Evolutionary conservation across 148 eudicot species (phyloP).

Genomic region (Suaeda aralocaspica): DNA sequence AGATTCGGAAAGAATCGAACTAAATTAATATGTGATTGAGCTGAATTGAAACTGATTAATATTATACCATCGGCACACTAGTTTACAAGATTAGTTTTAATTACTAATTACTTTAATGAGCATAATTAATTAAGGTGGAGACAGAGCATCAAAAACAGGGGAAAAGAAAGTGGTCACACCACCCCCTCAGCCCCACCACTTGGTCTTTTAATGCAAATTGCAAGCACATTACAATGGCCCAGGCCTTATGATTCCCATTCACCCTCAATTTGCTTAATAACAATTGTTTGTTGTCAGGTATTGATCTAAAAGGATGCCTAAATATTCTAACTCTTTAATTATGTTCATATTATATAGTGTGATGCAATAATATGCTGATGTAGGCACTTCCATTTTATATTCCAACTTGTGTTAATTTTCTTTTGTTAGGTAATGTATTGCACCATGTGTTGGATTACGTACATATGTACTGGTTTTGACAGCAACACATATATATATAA

Average conservation of each 20-base stretch:
- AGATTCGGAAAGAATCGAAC: too few species aligned
- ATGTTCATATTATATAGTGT: neutral
- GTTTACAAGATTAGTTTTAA: too few species aligned
- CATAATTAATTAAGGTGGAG: neutral
- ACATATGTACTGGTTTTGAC: neutral
- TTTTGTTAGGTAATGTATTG: neutral
- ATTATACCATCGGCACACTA: too few species aligned
- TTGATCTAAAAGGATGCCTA: neutral
- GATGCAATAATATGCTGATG: constrained; percentile 12
- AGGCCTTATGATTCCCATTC: constrained; percentile 10
- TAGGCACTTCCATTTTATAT: neutral
- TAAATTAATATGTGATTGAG: too few species aligned
- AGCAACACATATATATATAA: too few species aligned
- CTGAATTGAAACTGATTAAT: too few species aligned
- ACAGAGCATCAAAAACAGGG: constrained; percentile 23
- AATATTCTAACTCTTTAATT: neutral
- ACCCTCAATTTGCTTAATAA: neutral
- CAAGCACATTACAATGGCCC: constrained; percentile 14
- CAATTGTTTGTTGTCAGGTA: constrained; percentile 1
- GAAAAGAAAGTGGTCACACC: constrained; percentile 21
- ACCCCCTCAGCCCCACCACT: neutral
- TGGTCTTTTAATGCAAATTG: constrained; percentile 18
- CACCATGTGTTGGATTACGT: neutral
- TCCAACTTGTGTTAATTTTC: neutral
- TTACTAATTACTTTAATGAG: too few species aligned